These are phyloP conservation scores for Basidiobolus meristosporus DNA, from an alignment of 371 early-diverging fungal genomes.

Conservation along the genomic window DNA sequence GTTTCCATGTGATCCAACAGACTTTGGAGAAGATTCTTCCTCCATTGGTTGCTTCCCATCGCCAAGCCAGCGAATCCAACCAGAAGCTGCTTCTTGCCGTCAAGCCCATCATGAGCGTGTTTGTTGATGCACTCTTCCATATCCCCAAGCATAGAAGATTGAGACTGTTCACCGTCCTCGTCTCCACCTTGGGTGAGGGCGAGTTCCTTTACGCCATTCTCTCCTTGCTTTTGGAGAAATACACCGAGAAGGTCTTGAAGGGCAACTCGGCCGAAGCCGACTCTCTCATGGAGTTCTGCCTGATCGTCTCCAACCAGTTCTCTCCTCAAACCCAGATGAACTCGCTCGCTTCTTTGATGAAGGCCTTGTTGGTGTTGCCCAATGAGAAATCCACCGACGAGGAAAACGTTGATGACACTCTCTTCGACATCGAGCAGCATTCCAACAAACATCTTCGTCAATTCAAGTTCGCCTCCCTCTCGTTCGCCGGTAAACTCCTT, in stretches of 20 bases:
- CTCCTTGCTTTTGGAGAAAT: slow-evolving; percentile 50
- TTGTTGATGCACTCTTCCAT: slow-evolving; percentile 79
- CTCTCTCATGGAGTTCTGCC: slow-evolving; percentile 39
- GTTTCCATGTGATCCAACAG: slow-evolving; percentile 84
- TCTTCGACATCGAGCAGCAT: slow-evolving; percentile 27
- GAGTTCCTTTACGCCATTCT: slow-evolving; percentile 54
- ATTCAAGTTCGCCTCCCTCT: slow-evolving; percentile 49
- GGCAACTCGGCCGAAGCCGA: slow-evolving; percentile 29
- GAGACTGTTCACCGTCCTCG: slow-evolving; percentile 64
- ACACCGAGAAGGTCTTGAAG: slow-evolving; percentile 26
- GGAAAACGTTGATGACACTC: slow-evolving; percentile 10
- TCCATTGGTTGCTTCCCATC: slow-evolving; percentile 44
- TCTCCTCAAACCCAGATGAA: slow-evolving; percentile 41
- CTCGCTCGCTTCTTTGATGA: slow-evolving; percentile 33
- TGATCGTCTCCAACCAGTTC: slow-evolving; percentile 40
- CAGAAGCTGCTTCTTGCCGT: slow-evolving; percentile 20
- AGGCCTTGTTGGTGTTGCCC: slow-evolving; percentile 34
- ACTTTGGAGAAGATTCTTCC: slow-evolving; percentile 77
- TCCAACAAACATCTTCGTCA: slow-evolving; percentile 49
- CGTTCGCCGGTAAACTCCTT: slow-evolving; percentile 43
- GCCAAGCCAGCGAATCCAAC: slow-evolving; percentile 20
- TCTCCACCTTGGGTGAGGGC: slow-evolving; percentile 59
- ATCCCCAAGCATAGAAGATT: slow-evolving; percentile 86
- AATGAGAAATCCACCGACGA: slow-evolving; percentile 28
- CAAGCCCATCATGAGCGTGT: slow-evolving; percentile 64